Conservation (phyloP, 768 basidiomycete genomes). For the Boletus subcaerulescens region DNA sequence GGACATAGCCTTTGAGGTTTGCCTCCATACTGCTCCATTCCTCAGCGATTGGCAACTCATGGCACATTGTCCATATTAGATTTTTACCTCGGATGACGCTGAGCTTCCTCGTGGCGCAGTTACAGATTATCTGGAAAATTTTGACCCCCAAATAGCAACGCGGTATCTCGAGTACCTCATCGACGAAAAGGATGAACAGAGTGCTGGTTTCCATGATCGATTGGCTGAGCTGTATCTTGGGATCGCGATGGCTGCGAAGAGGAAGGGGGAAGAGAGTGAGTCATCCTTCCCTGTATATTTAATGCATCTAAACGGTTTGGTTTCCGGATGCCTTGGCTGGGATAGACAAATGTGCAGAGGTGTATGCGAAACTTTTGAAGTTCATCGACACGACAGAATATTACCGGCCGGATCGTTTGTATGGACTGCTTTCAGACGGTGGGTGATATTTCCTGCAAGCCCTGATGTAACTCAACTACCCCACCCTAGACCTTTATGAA, state of each 20-base stretch:
- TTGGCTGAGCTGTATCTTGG: slow-evolving; percentile 83
- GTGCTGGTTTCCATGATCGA: slow-evolving; percentile 77
- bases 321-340: neutral
- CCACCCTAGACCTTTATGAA: slow-evolving; percentile 71
- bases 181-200: slow-evolving; percentile 64
- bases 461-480: neutral
- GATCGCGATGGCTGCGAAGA: slow-evolving; percentile 59
- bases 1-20: slow-evolving; percentile 74
- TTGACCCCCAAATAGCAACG: slow-evolving; percentile 66
- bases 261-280: slow-evolving; percentile 56
- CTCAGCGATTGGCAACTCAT: neutral
- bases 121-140: slow-evolving; percentile 70
- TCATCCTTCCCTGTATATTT: neutral
- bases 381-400: slow-evolving; percentile 71
- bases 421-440: slow-evolving; percentile 85
- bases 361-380: slow-evolving; percentile 67
- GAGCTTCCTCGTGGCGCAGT: slow-evolving; percentile 81
- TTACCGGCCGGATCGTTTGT: slow-evolving; percentile 77
- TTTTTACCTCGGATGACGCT: slow-evolving; percentile 94
- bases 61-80: slow-evolving; percentile 41
- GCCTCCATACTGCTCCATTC: neutral
- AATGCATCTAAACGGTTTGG: neutral
- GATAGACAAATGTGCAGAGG: slow-evolving; percentile 46
- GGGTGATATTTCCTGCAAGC: slow-evolving; percentile 11
- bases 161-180: slow-evolving; percentile 87